phyloP scores from a whole-genome alignment of 2,329 filamentous ascomycete genomes.

The Neoscytalidium dimidiatum region DNA sequence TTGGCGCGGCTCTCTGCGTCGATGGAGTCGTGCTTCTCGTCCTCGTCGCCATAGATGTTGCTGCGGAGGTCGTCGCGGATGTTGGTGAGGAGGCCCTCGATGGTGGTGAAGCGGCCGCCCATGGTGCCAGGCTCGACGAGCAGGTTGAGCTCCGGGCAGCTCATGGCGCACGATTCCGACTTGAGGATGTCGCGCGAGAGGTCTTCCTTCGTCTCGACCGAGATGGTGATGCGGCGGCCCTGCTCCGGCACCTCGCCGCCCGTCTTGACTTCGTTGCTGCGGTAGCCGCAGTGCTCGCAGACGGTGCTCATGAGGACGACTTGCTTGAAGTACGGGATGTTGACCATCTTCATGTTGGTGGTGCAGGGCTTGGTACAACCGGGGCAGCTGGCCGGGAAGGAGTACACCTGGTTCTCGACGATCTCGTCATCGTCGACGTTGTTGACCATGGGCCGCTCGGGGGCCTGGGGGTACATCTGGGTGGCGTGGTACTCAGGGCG shows the following conservation, averaged over 20 bases:
- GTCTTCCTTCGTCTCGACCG: conserved; percentile 69
- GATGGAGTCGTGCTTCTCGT: conserved; percentile 71
- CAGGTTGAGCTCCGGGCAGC: conserved; percentile 83
- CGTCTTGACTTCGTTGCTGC: conserved; percentile 96
- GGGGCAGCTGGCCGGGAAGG: conserved; percentile 87
- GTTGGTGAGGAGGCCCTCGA: conserved; percentile 90
- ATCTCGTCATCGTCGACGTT: conserved; percentile 72
- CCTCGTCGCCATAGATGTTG: conserved; percentile 69
- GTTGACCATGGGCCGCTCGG: conserved; percentile 38
- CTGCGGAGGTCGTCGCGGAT: conserved; percentile 85
- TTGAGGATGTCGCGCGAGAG: conserved; percentile 93
- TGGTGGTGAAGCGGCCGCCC: conserved; percentile 93
- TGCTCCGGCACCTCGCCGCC: conserved; percentile 87
- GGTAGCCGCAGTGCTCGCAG: conserved; percentile 89
- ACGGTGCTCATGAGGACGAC: conserved; percentile 94
- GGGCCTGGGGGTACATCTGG: conserved; percentile 47
- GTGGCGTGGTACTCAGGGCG: conserved; percentile 54
- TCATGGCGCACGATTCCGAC: conserved; percentile 85
- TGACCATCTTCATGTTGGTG: conserved; percentile 98
- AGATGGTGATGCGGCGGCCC: conserved; percentile 79
- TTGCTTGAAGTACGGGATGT: conserved; percentile 97
- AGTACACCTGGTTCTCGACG: conserved; percentile 88
- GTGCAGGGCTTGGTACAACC: conserved; percentile 83
- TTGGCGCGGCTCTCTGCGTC: conserved; percentile 62
- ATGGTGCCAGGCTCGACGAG: conserved; percentile 91